Base-by-base conservation (phyloP, 1,284 basidiomycete species). In the Apiotrichum gracile region DNA sequence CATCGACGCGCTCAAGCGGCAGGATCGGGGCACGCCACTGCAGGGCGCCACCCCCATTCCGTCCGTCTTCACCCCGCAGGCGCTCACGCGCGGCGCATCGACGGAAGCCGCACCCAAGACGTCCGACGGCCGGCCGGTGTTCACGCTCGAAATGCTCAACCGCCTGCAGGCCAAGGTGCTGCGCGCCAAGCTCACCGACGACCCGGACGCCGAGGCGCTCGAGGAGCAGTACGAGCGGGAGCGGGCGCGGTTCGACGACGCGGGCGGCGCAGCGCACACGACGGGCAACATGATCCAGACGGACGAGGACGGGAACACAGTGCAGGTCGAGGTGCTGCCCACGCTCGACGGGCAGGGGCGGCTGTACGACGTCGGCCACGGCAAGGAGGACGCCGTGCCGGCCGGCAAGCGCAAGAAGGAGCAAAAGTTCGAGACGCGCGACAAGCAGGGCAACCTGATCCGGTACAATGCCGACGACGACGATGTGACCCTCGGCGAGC, bases 141-240 rank as follows among this genome's bases (percentile, higher is more conserved):
- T 80, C 49, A 72, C 74, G 0, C 66, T 76, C 9, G 74, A 73
- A 34, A 87, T 87, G 33, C 79, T 98, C 39, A 98, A 98, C 75
- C 87, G 86, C 66, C 77, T 98, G 1, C 93, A 97, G 73, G 96
- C 94, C 8, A 87, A 87, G 62, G 91, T 96, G 1, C 76, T 98
- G 17, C 85, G 91, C 19, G 92, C 94, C 10, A 94, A 89, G 71
- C 79, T 98, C 25, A 87, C 87, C 80, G 75, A 77, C 42, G 78
- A 83, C 16, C 80, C 87, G 0, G 81, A 91, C 64, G 87, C 88
- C 6, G 81, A 81, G 27, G 78, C 79, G 26, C 76, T 97, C 40
- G 88, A 96, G 72, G 79, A 80, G 52, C 85, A 94, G 73, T 97
- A 94, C 60, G 90, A 97, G 51, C 75, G 73, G 21, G 80, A 80